Evolutionary conservation across 73 alveolate genomes (phyloP).

Genomic region (Paramecium sexaurelia): DNA sequence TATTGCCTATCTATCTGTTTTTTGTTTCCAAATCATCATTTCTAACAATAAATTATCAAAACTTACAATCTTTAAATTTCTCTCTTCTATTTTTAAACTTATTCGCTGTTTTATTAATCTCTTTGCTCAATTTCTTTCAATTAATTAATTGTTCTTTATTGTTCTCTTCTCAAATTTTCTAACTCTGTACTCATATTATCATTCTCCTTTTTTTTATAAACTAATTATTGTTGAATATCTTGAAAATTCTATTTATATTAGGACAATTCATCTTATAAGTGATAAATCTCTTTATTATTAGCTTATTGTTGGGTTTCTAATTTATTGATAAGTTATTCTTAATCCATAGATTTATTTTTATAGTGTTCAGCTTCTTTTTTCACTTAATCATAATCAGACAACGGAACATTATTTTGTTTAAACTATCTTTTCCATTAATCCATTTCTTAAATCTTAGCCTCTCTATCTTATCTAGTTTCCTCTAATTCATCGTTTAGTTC

Average conservation of each 20-base stretch:
- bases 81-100: not conserved
- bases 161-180: constrained; percentile 15
- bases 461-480: constrained; percentile 41
- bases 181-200: not conserved
- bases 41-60: not conserved
- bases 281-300: not conserved
- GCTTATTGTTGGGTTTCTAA: not conserved
- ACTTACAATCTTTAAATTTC: constrained; percentile 36
- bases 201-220: not conserved
- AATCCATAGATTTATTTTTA: not conserved
- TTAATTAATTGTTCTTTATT: not conserved
- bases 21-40: constrained; percentile 48
- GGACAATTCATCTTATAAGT: not conserved
- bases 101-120: not conserved
- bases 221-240: not conserved
- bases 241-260: not conserved
- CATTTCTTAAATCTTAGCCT: constrained; percentile 21
- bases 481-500: constrained; percentile 44
- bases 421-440: constrained; percentile 30
- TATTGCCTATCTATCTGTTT: not conserved
- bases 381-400: not conserved
- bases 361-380: constrained; percentile 20
- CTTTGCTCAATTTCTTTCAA: not conserved
- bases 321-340: not conserved
- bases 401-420: constrained; percentile 16